phyloP scores from a whole-genome alignment of 2,329 filamentous ascomycete species.

The Colletotrichum lentis region DNA sequence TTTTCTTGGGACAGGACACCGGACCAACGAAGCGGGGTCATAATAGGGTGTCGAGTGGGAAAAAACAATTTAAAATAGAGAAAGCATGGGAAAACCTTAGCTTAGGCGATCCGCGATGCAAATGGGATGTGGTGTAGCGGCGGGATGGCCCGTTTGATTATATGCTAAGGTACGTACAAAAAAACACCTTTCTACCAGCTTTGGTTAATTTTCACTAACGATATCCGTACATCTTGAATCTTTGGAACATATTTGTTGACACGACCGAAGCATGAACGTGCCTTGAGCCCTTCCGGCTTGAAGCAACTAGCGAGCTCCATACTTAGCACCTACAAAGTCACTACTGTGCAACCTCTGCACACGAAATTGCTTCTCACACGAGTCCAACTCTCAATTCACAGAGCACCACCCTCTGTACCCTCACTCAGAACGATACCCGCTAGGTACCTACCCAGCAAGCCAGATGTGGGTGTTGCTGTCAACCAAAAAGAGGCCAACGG shows the following conservation, averaged over 20 bases:
- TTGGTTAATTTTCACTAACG: no score
- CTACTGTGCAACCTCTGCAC: no score
- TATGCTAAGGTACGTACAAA: no score
- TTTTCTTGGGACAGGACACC: background rate
- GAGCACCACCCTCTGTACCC: background rate
- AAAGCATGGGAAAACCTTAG: background rate
- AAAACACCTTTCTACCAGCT: no score
- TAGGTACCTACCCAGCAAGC: no score
- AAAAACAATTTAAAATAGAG: background rate
- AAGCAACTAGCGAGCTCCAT: background rate
- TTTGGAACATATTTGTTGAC: background rate
- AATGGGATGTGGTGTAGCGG: background rate
- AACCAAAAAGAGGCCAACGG: background rate
- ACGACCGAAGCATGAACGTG: background rate
- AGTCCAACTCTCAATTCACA: background rate
- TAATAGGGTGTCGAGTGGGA: background rate
- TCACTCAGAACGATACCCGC: no score
- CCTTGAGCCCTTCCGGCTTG: background rate
- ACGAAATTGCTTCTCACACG: background rate
- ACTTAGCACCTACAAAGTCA: background rate
- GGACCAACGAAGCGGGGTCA: conserved; percentile 12
- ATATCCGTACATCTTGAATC: background rate
- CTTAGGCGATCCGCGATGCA: background rate
- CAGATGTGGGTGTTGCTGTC: background rate
- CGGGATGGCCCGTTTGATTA: background rate